Conservation (phyloP, 2,329 filamentous ascomycete genomes). For the Drechslerella dactyloides region DNA sequence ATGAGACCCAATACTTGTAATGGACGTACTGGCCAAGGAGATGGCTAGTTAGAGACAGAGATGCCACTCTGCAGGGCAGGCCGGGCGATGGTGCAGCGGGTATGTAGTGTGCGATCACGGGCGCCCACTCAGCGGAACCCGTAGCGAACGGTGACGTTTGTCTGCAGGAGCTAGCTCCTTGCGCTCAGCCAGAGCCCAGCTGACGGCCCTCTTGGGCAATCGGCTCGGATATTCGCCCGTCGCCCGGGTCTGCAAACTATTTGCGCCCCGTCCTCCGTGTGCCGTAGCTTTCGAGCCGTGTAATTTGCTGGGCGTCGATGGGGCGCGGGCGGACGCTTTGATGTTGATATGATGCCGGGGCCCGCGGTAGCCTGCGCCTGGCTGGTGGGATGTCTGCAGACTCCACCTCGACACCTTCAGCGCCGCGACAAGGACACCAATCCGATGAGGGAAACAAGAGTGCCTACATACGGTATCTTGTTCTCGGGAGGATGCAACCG, state of each 20-base stretch:
- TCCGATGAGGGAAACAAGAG: too few species aligned
- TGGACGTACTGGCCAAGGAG: not conserved
- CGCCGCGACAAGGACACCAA: too few species aligned
- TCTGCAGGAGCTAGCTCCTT: constrained; percentile 23
- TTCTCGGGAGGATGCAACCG: not conserved
- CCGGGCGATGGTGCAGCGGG: not conserved
- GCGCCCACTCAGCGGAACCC: constrained; percentile 10
- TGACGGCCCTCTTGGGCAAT: not conserved
- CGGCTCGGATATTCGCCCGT: constrained; percentile 2
- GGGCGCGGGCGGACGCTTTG: too few species aligned
- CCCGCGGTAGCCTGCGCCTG: too few species aligned
- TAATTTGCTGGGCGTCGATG: not conserved
- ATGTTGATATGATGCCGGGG: too few species aligned
- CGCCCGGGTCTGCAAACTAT: not conserved
- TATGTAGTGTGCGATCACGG: constrained; percentile 1
- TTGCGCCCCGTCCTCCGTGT: not conserved
- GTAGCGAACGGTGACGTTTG: constrained; percentile 38
- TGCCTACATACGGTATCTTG: too few species aligned
- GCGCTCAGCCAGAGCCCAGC: not conserved
- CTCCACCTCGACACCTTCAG: not conserved
- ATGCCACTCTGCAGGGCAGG: not conserved
- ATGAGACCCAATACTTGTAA: too few species aligned
- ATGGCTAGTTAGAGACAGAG: not conserved
- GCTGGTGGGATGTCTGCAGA: not conserved
- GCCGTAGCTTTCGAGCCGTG: not conserved